Evolutionary conservation across 1,284 basidiomycete genomes (phyloP), one percentile per base, ranked within the genome.

Genomic region (Rugosomyces carneus): DNA sequence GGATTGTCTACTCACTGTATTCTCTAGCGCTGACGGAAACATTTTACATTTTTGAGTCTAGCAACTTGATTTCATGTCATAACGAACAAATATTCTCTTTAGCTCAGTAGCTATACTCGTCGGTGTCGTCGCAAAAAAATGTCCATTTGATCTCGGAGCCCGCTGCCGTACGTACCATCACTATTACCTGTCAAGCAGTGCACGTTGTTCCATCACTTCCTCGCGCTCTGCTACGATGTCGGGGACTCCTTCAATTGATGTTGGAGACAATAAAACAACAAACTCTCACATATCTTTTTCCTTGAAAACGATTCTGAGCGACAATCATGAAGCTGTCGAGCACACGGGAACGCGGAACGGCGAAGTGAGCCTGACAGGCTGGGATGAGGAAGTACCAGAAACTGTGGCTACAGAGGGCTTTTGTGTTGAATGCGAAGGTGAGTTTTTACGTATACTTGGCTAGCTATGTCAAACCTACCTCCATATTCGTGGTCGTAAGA

Each of bases 371-470:
- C 66, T 69, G 16, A 70, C 68, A 31, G 79, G 78, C 7, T 83
- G 78, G 80, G 82, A 87, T 49, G 81, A 87, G 53, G 83, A 84
- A 57, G 65, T 63, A 7, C 53, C 67, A 1, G 71, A 73, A 46
- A 67, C 62, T 31, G 69, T 72, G 9, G 66, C 68, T 5, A 65
- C 69, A 5, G 80, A 86, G 45, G 87, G 86, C 0, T 86, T 71
- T 57, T 90, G 87, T 53, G 64, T 89, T 44, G 87, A 90, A 61
- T 90, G 87, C 59, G 87, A 89, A 78, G 87, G 87, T 88, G 48
- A 53, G 72, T 60, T 6, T 20, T 19, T 10, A 39, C 38, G 36
- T 15, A 37, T 15, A 31, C 18, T 23, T 23, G 48, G 19, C 18
- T 15, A 41, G 29, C 19, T 41, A 36, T 29, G 21, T 42, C 21